Evolutionary conservation across 306 rosid genomes (phyloP), one percentile per base, ranked within the genome.

Genomic region (Cucurbita moschata): DNA sequence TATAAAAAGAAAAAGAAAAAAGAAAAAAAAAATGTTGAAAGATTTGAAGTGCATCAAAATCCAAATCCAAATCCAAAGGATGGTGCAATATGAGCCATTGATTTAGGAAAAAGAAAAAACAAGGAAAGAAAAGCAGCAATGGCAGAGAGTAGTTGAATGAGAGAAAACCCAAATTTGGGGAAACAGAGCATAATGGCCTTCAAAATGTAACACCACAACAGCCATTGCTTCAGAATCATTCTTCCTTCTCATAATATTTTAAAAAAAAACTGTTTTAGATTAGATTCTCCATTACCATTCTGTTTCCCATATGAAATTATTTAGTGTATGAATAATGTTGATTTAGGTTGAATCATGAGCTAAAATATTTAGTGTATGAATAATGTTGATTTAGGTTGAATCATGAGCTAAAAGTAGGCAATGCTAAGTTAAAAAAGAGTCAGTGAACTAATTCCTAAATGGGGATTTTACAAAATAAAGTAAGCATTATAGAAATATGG

Each of bases 31-130:
- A 8, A 15, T 59, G 37, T 38, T 62, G 13, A 65, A 67, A 44
- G 72, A 67, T 67, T 67, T 67, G 72, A 67, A 44, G 40, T 67
- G 73, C 73, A 68, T 66, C 54, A 44, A 66, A 66, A 21, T 66
- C 55, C 12, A 66, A 44, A 44, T 21, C 35, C 35, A 30, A 30
- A 30, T 3, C 35, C 6, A 21, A 21, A 47, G 23, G 42, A 56
- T 44, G 1, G 42, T 12, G 73, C 42, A 11, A 13, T 44, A 14
- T 46, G 42, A 68, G 73, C 14, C 73, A 68, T 47, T 13, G 73
- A 68, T 66, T 66, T 13, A 10, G 40, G 23, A 23, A 46, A 11
- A 6, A 42, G 10, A 5, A 59, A 42, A 9, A 35, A 6, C 18
- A 42, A 11, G 21, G 35, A 26, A 2, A 30, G 30, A 26, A 26